Percentiles rank a stretch among this genome's conserved stretches.
Evolutionary conservation across 805 yeast genomes (phyloP).

Genomic region (Ogataea trehalophila): DNA sequence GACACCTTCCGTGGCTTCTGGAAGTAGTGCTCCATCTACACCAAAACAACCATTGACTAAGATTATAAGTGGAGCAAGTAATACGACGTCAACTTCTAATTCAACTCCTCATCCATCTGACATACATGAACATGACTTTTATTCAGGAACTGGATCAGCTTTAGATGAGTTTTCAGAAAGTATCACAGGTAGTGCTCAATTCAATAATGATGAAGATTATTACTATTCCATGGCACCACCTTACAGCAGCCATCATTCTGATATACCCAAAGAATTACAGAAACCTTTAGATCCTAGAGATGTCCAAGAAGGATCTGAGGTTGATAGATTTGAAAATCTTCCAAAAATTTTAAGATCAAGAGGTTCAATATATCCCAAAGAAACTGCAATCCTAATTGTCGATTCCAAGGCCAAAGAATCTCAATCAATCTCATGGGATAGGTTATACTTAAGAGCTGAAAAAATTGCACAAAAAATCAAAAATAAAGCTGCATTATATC

Average conservation of each 20-base stretch:
- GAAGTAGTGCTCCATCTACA: conserved; percentile 4
- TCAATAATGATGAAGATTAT: conserved; percentile 11
- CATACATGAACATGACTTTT: conserved; percentile 9
- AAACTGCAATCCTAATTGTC: conserved; percentile 65
- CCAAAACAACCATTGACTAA: conserved; percentile 10
- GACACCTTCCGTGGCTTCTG: not conserved
- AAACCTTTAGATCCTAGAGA: conserved; percentile 62
- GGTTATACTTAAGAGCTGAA: conserved; percentile 74
- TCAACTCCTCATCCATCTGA: conserved; percentile 15
- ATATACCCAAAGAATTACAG: conserved; percentile 38
- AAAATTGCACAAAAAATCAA: conserved; percentile 81
- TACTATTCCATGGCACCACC: conserved; percentile 3
- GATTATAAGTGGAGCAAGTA: conserved; percentile 2
- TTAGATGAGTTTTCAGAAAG: conserved; percentile 13
- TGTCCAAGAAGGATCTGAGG: conserved; percentile 30
- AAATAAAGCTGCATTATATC: conserved; percentile 65
- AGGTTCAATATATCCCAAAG: conserved; percentile 59
- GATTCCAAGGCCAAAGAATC: conserved; percentile 81
- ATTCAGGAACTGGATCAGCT: conserved; percentile 1
- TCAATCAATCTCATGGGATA: conserved; percentile 81
- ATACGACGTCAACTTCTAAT: conserved; percentile 12
- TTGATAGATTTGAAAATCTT: conserved; percentile 53
- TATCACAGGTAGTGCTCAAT: conserved; percentile 7
- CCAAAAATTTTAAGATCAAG: conserved; percentile 71
- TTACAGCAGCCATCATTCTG: not conserved